Percentiles rank a stretch among this genome's conserved stretches.
Evolutionary conservation across 306 rosid genomes (phyloP).

Genomic region (Gastrolobium villosum): DNA sequence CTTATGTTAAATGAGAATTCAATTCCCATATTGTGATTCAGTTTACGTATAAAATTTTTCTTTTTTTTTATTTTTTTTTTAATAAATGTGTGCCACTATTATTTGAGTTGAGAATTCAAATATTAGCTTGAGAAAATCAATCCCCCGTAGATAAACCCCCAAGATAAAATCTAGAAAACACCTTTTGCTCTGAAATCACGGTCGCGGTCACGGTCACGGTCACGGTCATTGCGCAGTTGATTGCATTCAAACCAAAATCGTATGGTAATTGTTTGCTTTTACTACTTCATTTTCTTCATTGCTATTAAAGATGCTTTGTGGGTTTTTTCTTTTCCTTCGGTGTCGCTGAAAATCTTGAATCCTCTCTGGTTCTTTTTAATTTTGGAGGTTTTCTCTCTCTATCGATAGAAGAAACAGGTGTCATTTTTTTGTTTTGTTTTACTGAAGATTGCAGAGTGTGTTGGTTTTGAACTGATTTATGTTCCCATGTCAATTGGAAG

Average conservation of each 20-base stretch:
- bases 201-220: not conserved
- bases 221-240: not conserved
- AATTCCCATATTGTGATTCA: no score
- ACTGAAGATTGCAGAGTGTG: not conserved
- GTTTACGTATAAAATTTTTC: no score
- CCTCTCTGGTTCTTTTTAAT: not conserved
- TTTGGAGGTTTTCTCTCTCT: not conserved
- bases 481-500: conserved; percentile 15
- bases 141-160: no score
- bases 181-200: not conserved
- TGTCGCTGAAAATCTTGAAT: not conserved
- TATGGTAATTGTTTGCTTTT: conserved; percentile 4
- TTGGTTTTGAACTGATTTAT: not conserved
- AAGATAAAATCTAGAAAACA: no score
- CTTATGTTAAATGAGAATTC: no score
- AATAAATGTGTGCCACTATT: no score
- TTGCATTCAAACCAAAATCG: conserved; percentile 15
- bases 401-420: not conserved
- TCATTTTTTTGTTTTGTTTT: not conserved
- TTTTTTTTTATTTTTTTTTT: no score
- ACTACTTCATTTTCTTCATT: not conserved
- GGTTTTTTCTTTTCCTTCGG: not conserved
- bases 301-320: not conserved
- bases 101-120: no score
- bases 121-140: no score